Evolutionary conservation across 1,284 basidiomycete genomes (phyloP), one percentile per base, ranked within the genome.

Genomic region (Fistulinella cinereoalba): DNA sequence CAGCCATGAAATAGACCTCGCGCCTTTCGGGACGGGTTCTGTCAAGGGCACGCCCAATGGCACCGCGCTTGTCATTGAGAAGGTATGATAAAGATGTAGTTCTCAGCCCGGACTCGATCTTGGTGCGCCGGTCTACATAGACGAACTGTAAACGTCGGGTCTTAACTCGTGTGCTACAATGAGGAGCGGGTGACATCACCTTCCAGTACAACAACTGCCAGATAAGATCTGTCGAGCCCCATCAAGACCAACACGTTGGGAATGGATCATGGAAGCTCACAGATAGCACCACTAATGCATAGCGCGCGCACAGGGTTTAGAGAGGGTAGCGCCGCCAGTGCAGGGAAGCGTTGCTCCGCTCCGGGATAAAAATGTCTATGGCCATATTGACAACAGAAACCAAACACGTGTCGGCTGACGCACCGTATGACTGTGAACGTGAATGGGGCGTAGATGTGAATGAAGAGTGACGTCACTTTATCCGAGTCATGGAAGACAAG

Each of bases 401-500:
- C 16, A 27, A 15, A 32, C 36, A 45, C 16, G 33, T 46, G 39
- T 41, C 22, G 24, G 6, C 10, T 37, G 21, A 39, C 79, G 48
- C 53, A 91, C 91, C 89, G 76, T 49, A 97, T 93, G 31, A 94
- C 86, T 6, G 88, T 92, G 58, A 97, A 88, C 1, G 84, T 81
- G 51, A 93, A 78, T 0, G 93, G 89, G 0, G 89, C 80, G 58
- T 95, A 94, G 49, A 96, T 85, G 62, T 96, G 93, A 36, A 96
- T 81, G 70, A 93, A 96, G 16, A 96, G 68, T 11, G 88, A 92
- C 5, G 89, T 95, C 60, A 95, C 88, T 65, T 96, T 96, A 65
- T 97, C 94, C 46, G 83, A 78, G 57, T 94, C 92, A 63, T 97
- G 94, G 70, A 97, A 97, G 6, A 97, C 94, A n/a, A 95, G 79